Conservation (phyloP, 139 green algal genomes). For the Edaphochlamys debaryana region DNA sequence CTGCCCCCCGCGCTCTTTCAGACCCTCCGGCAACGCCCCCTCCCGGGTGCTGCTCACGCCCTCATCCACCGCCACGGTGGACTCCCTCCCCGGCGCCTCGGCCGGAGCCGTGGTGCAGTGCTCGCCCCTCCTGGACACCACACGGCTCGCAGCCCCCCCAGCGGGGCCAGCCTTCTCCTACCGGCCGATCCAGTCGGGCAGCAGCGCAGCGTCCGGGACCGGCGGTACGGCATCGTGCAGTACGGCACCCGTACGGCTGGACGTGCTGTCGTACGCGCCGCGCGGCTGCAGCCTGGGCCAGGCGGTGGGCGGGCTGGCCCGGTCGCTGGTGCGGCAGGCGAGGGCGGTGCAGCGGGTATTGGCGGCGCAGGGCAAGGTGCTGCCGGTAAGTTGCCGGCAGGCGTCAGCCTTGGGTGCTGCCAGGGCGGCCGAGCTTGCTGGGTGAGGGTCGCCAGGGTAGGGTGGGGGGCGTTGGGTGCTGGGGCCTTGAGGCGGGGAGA, state of each 20-base stretch:
- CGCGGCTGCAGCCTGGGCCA: not conserved
- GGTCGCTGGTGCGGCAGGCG: constrained; percentile 2
- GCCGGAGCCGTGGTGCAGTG: not conserved
- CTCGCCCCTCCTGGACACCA: not conserved
- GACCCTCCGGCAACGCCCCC: not conserved
- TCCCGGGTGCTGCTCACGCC: not conserved
- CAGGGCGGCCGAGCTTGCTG: too few relatives aligned
- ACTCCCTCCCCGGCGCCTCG: not conserved
- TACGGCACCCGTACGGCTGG: constrained; percentile 35
- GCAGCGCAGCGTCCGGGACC: not conserved
- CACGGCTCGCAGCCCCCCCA: not conserved
- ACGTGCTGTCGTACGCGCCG: constrained; percentile 56
- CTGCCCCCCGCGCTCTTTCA: too few relatives aligned
- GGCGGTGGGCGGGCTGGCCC: constrained; percentile 5
- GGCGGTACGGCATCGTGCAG: not conserved
- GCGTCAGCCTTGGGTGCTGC: too few relatives aligned
- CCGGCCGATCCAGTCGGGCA: not conserved
- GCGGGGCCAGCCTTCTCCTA: constrained; percentile 1
- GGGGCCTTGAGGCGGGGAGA: too few relatives aligned
- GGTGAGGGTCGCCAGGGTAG: too few relatives aligned
- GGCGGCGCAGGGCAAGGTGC: not conserved
- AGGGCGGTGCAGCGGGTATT: constrained; percentile 26
- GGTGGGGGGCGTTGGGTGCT: too few relatives aligned
- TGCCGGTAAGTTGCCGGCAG: not conserved
- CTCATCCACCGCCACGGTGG: not conserved